Evolutionary conservation across 1,284 basidiomycete genomes (phyloP).

Genomic region (Boletus sp.): DNA sequence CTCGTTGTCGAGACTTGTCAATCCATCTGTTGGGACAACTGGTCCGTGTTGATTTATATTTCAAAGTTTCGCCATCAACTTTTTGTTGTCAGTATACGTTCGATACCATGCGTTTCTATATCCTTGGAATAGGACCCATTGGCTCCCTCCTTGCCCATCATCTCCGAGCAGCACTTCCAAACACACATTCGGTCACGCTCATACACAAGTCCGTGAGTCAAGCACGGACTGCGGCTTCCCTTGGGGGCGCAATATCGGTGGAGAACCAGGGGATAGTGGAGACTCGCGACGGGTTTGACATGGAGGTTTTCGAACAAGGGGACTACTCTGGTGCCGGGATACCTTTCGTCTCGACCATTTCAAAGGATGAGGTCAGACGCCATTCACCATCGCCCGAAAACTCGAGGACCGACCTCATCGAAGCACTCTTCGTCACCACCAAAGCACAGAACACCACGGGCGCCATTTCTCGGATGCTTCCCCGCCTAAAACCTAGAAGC

Average conservation of each 20-base stretch:
- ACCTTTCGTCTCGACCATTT: slow-evolving; percentile 18
- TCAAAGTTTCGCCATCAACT: background rate
- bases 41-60: slow-evolving; percentile 1
- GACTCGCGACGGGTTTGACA: slow-evolving; percentile 41
- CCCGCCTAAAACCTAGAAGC: slow-evolving; percentile 62
- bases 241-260: slow-evolving; percentile 40
- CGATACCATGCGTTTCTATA: slow-evolving; percentile 61
- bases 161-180: slow-evolving; percentile 57
- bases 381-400: slow-evolving; percentile 21
- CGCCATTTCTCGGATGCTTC: slow-evolving; percentile 58
- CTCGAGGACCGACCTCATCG: slow-evolving; percentile 39
- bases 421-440: slow-evolving; percentile 78
- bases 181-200: slow-evolving; percentile 58
- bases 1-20: background rate
- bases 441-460: slow-evolving; percentile 68
- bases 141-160: slow-evolving; percentile 80
- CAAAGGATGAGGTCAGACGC: slow-evolving; percentile 12
- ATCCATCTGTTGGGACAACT: background rate
- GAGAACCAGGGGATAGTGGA: slow-evolving; percentile 46
- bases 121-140: slow-evolving; percentile 76
- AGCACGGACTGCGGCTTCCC: slow-evolving; percentile 31
- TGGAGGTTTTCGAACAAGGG: slow-evolving; percentile 42
- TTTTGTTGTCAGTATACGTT: background rate
- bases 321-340: slow-evolving; percentile 28
- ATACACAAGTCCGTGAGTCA: slow-evolving; percentile 51